phyloP scores from a whole-genome alignment of 1,284 basidiomycete genomes.

The Lignosus rhinocerotis region DNA sequence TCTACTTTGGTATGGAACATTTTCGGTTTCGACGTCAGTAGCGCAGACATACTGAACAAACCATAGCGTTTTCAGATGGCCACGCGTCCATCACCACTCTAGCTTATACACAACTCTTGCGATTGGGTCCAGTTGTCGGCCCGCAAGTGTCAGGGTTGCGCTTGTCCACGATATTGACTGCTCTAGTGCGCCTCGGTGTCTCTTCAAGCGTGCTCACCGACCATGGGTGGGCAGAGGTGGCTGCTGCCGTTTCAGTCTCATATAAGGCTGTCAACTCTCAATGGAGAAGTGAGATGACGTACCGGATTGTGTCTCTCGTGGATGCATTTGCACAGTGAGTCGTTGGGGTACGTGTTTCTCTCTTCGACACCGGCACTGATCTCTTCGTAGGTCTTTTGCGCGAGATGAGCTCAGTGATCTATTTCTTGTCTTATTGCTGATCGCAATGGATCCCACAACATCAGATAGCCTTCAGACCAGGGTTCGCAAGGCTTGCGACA shows the following conservation, averaged over 20 bases:
- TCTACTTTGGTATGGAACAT: slow-evolving; percentile 21
- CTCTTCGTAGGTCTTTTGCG: slow-evolving; percentile 23
- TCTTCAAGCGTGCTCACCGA: slow-evolving; percentile 12
- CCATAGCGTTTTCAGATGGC: slow-evolving; percentile 14
- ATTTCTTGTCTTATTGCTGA: slow-evolving; percentile 49
- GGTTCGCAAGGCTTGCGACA: slow-evolving; percentile 29
- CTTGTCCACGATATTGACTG: slow-evolving; percentile 5
- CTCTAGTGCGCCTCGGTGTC: slow-evolving; percentile 25
- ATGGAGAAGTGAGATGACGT: slow-evolving; percentile 35
- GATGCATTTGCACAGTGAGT: slow-evolving; percentile 49
- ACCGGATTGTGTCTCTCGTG: slow-evolving; percentile 46
- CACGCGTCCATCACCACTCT: background rate
- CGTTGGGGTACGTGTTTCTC: background rate
- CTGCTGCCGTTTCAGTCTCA: background rate
- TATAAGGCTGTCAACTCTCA: slow-evolving; percentile 3
- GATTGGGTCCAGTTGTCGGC: slow-evolving; percentile 4
- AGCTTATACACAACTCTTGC: slow-evolving; percentile 17
- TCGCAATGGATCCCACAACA: slow-evolving; percentile 56
- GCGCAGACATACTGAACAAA: background rate
- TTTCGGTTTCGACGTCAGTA: background rate
- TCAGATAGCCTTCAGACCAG: slow-evolving; percentile 45
- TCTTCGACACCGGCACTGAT: slow-evolving; percentile 22
- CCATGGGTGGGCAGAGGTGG: slow-evolving; percentile 6
- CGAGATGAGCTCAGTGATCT: slow-evolving; percentile 48
- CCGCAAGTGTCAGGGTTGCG: slow-evolving; percentile 7